Conservation (phyloP, 495 filamentous ascomycete species). For the Schizothecium vesticola region DNA sequence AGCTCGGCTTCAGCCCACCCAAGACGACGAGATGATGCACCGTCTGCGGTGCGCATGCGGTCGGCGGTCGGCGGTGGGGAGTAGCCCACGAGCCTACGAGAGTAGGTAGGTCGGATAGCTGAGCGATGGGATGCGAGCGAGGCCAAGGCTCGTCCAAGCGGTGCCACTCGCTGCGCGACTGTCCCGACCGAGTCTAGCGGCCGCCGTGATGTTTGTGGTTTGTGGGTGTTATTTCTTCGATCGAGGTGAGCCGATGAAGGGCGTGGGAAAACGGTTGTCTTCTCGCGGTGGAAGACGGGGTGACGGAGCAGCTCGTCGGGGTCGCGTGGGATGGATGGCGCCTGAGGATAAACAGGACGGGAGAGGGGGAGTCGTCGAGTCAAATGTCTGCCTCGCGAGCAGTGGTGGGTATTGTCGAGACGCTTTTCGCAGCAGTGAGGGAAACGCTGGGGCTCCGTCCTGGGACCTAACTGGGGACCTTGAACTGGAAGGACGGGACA, state of each 20-base stretch:
- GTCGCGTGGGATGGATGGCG: not conserved
- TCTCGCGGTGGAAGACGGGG: no score
- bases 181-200: not conserved
- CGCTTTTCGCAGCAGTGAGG: constrained; percentile 4
- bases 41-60: not conserved
- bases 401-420: constrained; percentile 4
- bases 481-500: not conserved
- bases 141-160: not conserved
- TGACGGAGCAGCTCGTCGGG: not conserved
- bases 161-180: not conserved
- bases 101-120: not conserved
- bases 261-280: not conserved
- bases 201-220: not conserved
- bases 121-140: not conserved
- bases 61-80: not conserved
- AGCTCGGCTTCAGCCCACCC: not conserved
- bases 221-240: not conserved
- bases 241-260: not conserved
- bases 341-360: not conserved
- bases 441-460: not conserved
- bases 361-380: constrained; percentile 8
- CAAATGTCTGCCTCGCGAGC: not conserved
- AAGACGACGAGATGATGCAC: not conserved
- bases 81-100: not conserved
- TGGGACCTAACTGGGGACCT: not conserved